A percentile compares a stretch with the other conserved stretches of the same genome.
phyloP scores from a whole-genome alignment of 2,329 filamentous ascomycete species.

The Botryotinia convoluta region DNA sequence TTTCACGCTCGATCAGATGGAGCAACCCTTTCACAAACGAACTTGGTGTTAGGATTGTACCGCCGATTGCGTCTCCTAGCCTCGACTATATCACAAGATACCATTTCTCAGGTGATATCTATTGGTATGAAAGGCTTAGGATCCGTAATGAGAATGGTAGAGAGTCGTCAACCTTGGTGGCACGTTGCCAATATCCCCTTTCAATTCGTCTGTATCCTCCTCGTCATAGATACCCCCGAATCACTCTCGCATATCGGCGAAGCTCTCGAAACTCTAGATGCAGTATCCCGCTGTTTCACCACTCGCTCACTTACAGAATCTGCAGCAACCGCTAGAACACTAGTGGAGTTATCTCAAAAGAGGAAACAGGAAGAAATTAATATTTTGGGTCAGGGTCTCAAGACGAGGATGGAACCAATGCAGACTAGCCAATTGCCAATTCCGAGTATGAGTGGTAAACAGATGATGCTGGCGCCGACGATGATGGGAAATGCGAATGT shows the following conservation, averaged over 20 bases:
- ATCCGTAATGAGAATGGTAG: constrained; percentile 23
- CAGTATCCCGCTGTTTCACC: constrained; percentile 22
- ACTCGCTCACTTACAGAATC: constrained; percentile 28
- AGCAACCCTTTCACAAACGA: constrained; percentile 10
- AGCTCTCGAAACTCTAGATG: constrained; percentile 28
- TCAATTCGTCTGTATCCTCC: constrained; percentile 29
- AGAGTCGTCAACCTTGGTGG: constrained; percentile 28
- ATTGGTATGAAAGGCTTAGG: constrained; percentile 21
- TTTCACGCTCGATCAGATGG: constrained; percentile 8
- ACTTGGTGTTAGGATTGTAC: constrained; percentile 14
- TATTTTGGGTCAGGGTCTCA: not conserved
- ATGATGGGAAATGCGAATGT: not conserved
- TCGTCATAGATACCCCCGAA: constrained; percentile 26
- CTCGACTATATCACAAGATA: constrained; percentile 1
- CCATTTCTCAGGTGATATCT: constrained; percentile 10
- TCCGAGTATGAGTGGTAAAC: not conserved
- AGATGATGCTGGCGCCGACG: not conserved
- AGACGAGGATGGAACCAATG: not conserved
- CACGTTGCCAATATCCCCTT: constrained; percentile 28
- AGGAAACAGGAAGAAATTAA: constrained; percentile 25
- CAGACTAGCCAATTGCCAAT: not conserved
- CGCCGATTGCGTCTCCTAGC: constrained; percentile 13
- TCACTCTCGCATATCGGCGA: constrained; percentile 26
- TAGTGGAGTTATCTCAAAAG: constrained; percentile 27
- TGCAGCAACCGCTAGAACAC: constrained; percentile 25